Conservation (phyloP, 352 stramenopile species). For the Globisporangium polare region DNA sequence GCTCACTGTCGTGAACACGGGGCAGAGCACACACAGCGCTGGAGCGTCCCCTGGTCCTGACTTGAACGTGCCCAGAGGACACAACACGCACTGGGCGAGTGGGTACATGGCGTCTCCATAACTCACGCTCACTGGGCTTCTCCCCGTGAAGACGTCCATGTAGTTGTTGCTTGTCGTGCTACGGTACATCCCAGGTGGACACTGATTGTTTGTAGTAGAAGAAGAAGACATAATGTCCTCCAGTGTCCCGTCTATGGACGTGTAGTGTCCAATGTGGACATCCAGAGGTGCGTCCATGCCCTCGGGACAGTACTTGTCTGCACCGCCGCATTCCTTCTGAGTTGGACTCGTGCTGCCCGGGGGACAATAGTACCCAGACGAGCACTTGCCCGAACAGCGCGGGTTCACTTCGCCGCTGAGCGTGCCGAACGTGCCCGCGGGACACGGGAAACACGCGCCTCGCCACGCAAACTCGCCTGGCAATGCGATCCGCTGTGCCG, state of each 20-base stretch:
- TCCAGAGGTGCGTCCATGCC: constrained; percentile 23
- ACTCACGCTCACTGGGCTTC: constrained; percentile 44
- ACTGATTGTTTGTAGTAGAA: constrained; percentile 18
- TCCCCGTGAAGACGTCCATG: constrained; percentile 37
- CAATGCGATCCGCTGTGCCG: constrained; percentile 25
- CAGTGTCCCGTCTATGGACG: constrained; percentile 25
- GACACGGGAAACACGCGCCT: constrained; percentile 60
- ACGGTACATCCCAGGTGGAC: constrained; percentile 34
- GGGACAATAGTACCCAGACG: constrained; percentile 66
- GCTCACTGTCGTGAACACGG: constrained; percentile 36
- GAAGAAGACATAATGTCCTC: neutral
- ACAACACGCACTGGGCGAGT: constrained; percentile 53
- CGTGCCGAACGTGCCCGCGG: constrained; percentile 52
- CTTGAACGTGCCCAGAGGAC: constrained; percentile 76
- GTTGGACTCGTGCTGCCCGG: constrained; percentile 37
- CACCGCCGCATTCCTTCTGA: constrained; percentile 44
- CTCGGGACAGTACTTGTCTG: constrained; percentile 42
- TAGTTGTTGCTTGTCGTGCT: constrained; percentile 28
- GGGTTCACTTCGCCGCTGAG: constrained; percentile 32
- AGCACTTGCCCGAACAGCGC: constrained; percentile 55
- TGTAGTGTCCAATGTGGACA: constrained; percentile 43
- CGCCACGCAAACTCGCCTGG: constrained; percentile 57
- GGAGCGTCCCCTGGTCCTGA: constrained; percentile 32
- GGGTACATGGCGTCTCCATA: constrained; percentile 56
- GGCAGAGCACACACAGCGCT: constrained; percentile 47